Conservation (phyloP, 805 yeast genomes). For the Blastobotrys parvus region DNA sequence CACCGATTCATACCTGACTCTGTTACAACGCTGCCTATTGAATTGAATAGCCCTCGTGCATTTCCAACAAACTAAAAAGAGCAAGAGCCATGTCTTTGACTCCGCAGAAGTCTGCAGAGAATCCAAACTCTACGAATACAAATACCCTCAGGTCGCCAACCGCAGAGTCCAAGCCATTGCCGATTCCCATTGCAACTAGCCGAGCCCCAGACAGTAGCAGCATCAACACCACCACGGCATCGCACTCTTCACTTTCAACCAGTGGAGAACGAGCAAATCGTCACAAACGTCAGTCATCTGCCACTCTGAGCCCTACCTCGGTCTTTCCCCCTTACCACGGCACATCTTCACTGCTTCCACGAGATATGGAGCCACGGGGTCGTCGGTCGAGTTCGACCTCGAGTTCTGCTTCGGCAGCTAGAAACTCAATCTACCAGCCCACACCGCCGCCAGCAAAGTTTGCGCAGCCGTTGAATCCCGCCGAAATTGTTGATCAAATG, state of each 20-base stretch:
- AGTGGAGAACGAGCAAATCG: neutral
- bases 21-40: too few relatives aligned
- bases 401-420: slow-evolving; percentile 4
- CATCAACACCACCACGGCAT: neutral
- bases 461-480: slow-evolving; percentile 8
- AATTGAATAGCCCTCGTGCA: too few relatives aligned
- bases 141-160: too few relatives aligned
- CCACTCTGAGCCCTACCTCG: neutral
- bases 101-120: too few relatives aligned
- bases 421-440: neutral
- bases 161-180: neutral
- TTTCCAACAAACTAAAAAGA: too few relatives aligned
- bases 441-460: slow-evolving; percentile 1
- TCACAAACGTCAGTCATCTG: neutral
- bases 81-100: too few relatives aligned
- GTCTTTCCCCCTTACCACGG: neutral
- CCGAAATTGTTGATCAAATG: slow-evolving; percentile 34
- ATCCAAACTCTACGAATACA: too few relatives aligned
- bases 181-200: neutral
- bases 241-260: neutral
- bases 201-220: too few relatives aligned
- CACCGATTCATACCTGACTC: too few relatives aligned
- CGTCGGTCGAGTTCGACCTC: slow-evolving; percentile 6
- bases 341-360: neutral
- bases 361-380: slow-evolving; percentile 1